Evolutionary conservation across 176 grass and related monocot species (phyloP), one percentile per base, ranked within the genome.

Genomic region (Rhipidocladum racemiflorum): DNA sequence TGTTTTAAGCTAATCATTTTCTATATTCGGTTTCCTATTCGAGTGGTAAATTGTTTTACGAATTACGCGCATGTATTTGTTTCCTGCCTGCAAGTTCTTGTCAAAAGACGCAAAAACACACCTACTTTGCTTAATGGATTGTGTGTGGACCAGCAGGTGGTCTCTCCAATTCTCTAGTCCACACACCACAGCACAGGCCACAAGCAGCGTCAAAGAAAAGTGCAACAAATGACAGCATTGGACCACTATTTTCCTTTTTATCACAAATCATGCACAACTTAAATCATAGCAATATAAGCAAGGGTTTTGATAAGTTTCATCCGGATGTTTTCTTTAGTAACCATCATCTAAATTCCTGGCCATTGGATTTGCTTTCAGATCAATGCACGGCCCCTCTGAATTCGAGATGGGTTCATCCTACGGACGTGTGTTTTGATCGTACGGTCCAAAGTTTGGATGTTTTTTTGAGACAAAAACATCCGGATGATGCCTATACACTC

Each of bases 1-100:
- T 80, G n/a, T 75, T 75, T 69, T 53, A 80, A 84, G 23, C 48
- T 74, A 74, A 84, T 49, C 16, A 36, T 36, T 6, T 56, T 79
- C 60, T 11, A 78, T 38, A 3, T 70, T 35, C 3, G 1, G 15
- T 65, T 23, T 14, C 15, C 4, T 14, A 32, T 32, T 71, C 16
- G n/a, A 68, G 6, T 81, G 3, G 51, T n/a, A 8, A 4, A 7
- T 30, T 1, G 15, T 0, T 35, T n/a, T n/a, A n/a, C n/a, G n/a
- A n/a, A n/a, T n/a, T 82, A 28, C 5, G 34, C 34, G 40, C 11
- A 67, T 18, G 4, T 7, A 16, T 38, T 8, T 28, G 27, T 16
- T 16, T 34, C 18, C 8, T 13, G 13, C 27, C 9, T 34, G 5
- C 25, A 30, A 30, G 30, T 30, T 46, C 17, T 32, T 45, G 10